These are phyloP conservation scores for Galeopsis tetrahit DNA, from an alignment of 257 asterid genomes.

Conservation along the genomic window DNA sequence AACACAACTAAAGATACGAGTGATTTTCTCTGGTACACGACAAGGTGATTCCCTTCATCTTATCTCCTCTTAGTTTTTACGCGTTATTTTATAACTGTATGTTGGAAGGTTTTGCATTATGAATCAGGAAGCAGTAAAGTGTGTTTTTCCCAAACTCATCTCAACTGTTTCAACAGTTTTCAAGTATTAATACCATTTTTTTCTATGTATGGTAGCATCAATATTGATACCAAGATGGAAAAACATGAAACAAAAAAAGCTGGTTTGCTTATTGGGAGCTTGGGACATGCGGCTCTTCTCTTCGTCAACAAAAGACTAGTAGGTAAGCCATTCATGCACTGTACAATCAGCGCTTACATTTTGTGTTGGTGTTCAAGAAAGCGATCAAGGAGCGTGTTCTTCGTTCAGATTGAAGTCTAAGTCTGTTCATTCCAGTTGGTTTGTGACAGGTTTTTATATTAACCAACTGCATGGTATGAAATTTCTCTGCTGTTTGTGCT, in stretches of 20 bases:
- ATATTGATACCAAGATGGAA: conserved; percentile 40
- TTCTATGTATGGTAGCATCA: conserved; percentile 49
- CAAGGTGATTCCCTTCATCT: conserved; percentile 45
- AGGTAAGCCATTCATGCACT: conserved; percentile 46
- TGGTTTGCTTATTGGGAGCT: conserved; percentile 53
- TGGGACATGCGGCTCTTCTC: conserved; percentile 85
- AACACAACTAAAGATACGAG: conserved; percentile 77
- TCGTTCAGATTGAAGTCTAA: background rate
- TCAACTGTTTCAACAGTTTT: too few relatives aligned
- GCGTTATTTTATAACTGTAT: too few relatives aligned
- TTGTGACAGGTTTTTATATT: too few relatives aligned
- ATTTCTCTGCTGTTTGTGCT: background rate
- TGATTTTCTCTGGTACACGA: conserved; percentile 81
- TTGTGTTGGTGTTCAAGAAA: background rate
- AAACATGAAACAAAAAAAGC: conserved; percentile 46
- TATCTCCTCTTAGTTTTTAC: background rate
- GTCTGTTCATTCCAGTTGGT: too few relatives aligned
- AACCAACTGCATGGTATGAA: too few relatives aligned
- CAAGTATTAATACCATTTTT: conserved; percentile 15
- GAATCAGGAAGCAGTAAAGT: too few relatives aligned
- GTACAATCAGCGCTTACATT: conserved; percentile 1
- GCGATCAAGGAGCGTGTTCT: background rate
- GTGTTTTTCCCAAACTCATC: too few relatives aligned
- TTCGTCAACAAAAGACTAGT: conserved; percentile 64
- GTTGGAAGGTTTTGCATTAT: too few relatives aligned